Evolutionary conservation across 1,284 basidiomycete genomes (phyloP).

Genomic region (Rhodotorula sp.): DNA sequence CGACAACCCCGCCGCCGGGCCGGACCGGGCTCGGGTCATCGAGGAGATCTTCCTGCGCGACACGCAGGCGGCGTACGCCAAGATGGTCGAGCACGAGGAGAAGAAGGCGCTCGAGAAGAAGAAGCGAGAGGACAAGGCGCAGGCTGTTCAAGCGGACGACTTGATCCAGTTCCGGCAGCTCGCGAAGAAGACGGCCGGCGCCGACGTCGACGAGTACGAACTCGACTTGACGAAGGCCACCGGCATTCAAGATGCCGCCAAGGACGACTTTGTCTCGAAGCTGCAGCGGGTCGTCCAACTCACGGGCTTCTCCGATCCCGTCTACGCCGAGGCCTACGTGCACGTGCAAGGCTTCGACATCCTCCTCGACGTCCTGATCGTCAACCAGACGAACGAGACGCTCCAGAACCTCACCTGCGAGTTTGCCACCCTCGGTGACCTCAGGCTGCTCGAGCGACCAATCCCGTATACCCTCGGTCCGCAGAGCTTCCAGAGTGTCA

Average conservation of each 20-base stretch:
- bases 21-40: slow-evolving; percentile 50
- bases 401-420: slow-evolving; percentile 96
- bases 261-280: slow-evolving; percentile 96
- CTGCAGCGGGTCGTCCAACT: slow-evolving; percentile 92
- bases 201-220: slow-evolving; percentile 78
- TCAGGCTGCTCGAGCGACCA: slow-evolving; percentile 95
- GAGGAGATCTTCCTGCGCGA: slow-evolving; percentile 88
- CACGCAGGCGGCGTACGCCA: slow-evolving; percentile 87
- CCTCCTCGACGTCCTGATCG: slow-evolving; percentile 88
- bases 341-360: slow-evolving; percentile 99
- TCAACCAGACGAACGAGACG: slow-evolving; percentile 94
- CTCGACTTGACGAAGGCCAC: slow-evolving; percentile 88
- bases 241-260: slow-evolving; percentile 68
- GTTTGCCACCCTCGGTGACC: slow-evolving; percentile 94
- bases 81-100: slow-evolving; percentile 90
- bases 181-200: slow-evolving; percentile 74
- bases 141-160: slow-evolving; percentile 86
- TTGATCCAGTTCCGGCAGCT: slow-evolving; percentile 90
- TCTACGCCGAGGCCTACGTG: slow-evolving; percentile 97
- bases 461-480: slow-evolving; percentile 89
- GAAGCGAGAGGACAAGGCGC: slow-evolving; percentile 70
- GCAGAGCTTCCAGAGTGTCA: slow-evolving; percentile 97
- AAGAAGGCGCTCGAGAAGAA: slow-evolving; percentile 86
- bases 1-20: slow-evolving; percentile 8
- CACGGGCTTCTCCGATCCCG: slow-evolving; percentile 96